Evolutionary conservation across 2,329 filamentous ascomycete species (phyloP), one percentile per base, ranked within the genome.

Genomic region (Alternaria longipes): DNA sequence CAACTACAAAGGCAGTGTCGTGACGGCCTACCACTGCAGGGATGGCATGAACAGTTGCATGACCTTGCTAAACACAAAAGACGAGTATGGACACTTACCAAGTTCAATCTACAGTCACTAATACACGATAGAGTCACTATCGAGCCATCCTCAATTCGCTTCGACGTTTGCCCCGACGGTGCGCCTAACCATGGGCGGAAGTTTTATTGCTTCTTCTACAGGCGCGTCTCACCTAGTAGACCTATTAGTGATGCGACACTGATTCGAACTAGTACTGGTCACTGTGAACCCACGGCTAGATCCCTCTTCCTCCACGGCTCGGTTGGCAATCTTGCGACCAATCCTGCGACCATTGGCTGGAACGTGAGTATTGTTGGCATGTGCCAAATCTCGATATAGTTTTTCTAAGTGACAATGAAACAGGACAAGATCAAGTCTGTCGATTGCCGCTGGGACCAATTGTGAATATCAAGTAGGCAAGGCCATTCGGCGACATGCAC

Each of bases 371-470:
- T 18, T 12, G 18, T 36, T n/a, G 46, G 11, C 8, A 24, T 36
- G 8, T 49, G 8, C 12, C 30, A 11, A 1, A 30, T 36, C 22
- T 34, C 16, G 18, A 1, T 7, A 49, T 24, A 14, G 14, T 11
- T 22, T 12, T 49, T 1, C 20, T 11, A 6, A 36, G 18, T 34
- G 32, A 34, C 30, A 34, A 8, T 18, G 32, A 49, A 16, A 34
- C 18, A 49, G 46, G 20, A 49, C 30, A 49, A n/a, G 14, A 36
- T 49, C 30, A 49, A 24, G 30, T 49, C 46, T 49, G 46, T 49
- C 12, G 20, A 49, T 5, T 49, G 46, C 46, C 11, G 16, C 46
- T 34, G 40, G 40, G 18, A 22, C 9, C 11, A 22, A 11, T 5
- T 22, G 8, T 26, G 8, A 44, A 4, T 20, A 26, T 26, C 22